A percentile compares a stretch with the other conserved stretches of the same genome.
phyloP scores from a whole-genome alignment of 495 filamentous ascomycete species.

The Monascus purpureus region DNA sequence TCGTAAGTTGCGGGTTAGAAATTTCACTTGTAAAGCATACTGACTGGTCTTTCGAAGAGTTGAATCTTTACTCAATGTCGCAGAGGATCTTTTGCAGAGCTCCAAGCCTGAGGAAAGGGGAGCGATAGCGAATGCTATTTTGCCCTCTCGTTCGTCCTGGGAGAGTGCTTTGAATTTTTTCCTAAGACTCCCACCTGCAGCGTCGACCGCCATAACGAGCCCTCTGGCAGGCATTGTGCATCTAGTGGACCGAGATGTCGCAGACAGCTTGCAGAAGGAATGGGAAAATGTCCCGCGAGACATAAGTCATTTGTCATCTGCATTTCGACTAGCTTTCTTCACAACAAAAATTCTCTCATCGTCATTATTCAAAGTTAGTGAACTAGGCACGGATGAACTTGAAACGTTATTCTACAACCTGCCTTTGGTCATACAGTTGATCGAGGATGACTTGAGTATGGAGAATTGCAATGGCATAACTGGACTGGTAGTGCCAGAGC shows the following conservation, averaged over 20 bases:
- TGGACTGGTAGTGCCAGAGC: conserved; percentile 28
- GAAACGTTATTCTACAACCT: conserved; percentile 32
- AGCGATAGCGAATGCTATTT: conserved; percentile 22
- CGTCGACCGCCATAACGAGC: conserved; percentile 57
- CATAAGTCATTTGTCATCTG: conserved; percentile 49
- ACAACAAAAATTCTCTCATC: conserved; percentile 38
- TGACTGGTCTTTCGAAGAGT: too few species aligned
- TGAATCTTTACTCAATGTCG: conserved; percentile 39
- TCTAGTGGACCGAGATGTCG: conserved; percentile 33
- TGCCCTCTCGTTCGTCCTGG: conserved; percentile 39
- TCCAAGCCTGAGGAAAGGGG: conserved; percentile 14
- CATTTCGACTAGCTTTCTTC: conserved; percentile 62
- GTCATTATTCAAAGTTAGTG: conserved; percentile 8
- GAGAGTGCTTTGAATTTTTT: conserved; percentile 41
- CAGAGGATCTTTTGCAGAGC: conserved; percentile 34
- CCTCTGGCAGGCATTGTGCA: conserved; percentile 56
- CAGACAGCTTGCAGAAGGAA: conserved; percentile 12
- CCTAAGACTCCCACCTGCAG: conserved; percentile 40
- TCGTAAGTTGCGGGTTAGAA: conserved; percentile 33
- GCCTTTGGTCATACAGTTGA: conserved; percentile 40
- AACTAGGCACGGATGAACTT: conserved; percentile 16
- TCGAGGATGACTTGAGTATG: conserved; percentile 50
- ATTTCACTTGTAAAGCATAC: too few species aligned
- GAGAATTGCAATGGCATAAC: conserved; percentile 42
- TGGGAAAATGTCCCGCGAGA: conserved; percentile 38